Percentiles rank a stretch among this genome's conserved stretches.
Conservation (phyloP, 2,329 filamentous ascomycete species). For the Pseudogymnoascus sp. region DNA sequence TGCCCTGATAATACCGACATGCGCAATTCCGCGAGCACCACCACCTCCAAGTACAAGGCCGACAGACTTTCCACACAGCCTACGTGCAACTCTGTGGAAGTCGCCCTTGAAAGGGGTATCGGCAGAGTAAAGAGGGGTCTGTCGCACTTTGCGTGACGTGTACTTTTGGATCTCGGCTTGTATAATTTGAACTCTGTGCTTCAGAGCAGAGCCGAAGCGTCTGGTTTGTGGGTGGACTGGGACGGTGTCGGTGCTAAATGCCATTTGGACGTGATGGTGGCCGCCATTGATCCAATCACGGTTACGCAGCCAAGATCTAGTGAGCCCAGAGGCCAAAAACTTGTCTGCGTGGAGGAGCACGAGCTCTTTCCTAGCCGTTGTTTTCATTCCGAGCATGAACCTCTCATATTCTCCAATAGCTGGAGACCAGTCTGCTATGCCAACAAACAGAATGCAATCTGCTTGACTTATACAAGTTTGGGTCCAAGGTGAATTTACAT, state of each 20-base stretch:
- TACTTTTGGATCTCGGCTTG: slow-evolving; percentile 98
- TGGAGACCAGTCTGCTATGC: slow-evolving; percentile 81
- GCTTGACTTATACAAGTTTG: slow-evolving; percentile 96
- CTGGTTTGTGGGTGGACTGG: slow-evolving; percentile 69
- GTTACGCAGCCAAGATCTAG: slow-evolving; percentile 82
- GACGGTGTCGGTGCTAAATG: slow-evolving; percentile 68
- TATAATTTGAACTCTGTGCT: slow-evolving; percentile 86
- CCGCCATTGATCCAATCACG: slow-evolving; percentile 97
- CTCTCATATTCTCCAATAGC: slow-evolving; percentile 93
- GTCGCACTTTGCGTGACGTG: slow-evolving; percentile 84
- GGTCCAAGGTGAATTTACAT: slow-evolving; percentile 95
- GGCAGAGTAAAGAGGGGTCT: slow-evolving; percentile 80
- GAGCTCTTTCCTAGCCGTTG: slow-evolving; percentile 86
- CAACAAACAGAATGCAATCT: slow-evolving; percentile 90
- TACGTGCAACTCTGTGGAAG: slow-evolving; percentile 84
- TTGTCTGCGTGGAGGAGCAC: slow-evolving; percentile 84
- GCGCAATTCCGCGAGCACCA: slow-evolving; percentile 83
- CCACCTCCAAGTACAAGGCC: slow-evolving; percentile 91
- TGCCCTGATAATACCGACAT: slow-evolving; percentile 88
- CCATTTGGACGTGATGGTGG: slow-evolving; percentile 96
- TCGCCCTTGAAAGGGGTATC: slow-evolving; percentile 94
- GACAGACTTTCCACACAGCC: slow-evolving; percentile 88
- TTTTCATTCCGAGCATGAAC: slow-evolving; percentile 94
- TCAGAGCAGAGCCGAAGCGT: slow-evolving; percentile 76
- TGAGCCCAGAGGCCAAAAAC: slow-evolving; percentile 77